A percentile compares a stretch with the other conserved stretches of the same genome.
These are phyloP conservation scores for Botrytis tulipae DNA, from an alignment of 2,329 filamentous ascomycete genomes.

Conservation along the genomic window DNA sequence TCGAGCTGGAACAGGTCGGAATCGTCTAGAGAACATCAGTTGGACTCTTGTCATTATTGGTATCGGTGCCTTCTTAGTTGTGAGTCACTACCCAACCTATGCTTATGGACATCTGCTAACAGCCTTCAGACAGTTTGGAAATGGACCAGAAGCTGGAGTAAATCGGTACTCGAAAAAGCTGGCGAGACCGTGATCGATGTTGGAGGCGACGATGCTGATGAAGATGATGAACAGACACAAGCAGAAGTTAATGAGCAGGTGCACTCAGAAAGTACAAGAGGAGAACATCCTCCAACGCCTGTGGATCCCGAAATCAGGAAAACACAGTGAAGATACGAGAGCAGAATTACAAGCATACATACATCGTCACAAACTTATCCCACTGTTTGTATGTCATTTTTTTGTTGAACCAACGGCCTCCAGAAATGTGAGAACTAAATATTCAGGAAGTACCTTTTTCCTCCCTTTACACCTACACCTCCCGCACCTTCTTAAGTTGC, in stretches of 20 bases:
- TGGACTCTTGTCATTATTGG: conserved; percentile 79
- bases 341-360: background rate
- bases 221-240: conserved; percentile 36
- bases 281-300: background rate
- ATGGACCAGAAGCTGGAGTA: conserved; percentile 71
- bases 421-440: background rate
- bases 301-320: conserved; percentile 26
- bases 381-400: background rate
- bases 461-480: background rate
- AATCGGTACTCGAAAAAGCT: conserved; percentile 69
- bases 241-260: background rate
- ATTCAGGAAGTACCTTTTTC: background rate
- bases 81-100: conserved; percentile 47
- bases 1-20: conserved; percentile 63
- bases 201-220: conserved; percentile 57
- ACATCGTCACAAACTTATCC: background rate
- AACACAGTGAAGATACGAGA: conserved; percentile 19
- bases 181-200: conserved; percentile 83
- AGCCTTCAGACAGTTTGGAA: conserved; percentile 70
- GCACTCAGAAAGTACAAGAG: background rate
- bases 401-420: background rate
- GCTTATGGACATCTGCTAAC: background rate
- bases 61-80: conserved; percentile 72
- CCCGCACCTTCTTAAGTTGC: conserved; percentile 95
- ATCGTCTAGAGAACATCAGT: conserved; percentile 74